A percentile compares a stretch with the other conserved stretches of the same genome.
Conservation (phyloP, 768 basidiomycete species). For the Termitomyces sp. region DNA sequence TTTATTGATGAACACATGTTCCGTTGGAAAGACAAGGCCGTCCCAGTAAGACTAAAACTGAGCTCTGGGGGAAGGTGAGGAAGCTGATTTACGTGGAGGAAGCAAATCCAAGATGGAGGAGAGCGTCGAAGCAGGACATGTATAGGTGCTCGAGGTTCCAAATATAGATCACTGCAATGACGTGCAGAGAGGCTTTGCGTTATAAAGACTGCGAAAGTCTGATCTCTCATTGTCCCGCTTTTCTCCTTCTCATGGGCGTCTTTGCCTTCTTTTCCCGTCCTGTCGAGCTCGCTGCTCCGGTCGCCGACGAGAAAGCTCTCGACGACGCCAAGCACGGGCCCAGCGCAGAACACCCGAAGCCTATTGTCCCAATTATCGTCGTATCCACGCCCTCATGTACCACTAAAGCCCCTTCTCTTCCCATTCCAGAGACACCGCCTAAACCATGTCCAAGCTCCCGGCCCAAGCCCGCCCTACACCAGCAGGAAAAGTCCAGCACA, state of each 20-base stretch:
- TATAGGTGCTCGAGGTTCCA: not conserved
- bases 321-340: not conserved
- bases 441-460: not conserved
- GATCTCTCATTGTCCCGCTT: not conserved
- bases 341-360: not conserved
- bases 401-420: slow-evolving; percentile 28
- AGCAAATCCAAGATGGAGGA: not conserved
- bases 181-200: not conserved
- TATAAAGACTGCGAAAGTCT: not conserved
- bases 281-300: slow-evolving; percentile 6
- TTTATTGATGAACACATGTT: slow-evolving; percentile 28
- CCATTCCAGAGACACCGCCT: not conserved
- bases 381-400: slow-evolving; percentile 17
- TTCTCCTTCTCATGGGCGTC: slow-evolving; percentile 18
- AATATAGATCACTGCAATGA: not conserved
- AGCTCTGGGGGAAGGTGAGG: not conserved
- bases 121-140: not conserved
- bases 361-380: slow-evolving; percentile 3
- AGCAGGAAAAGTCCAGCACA: slow-evolving; percentile 35
- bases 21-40: slow-evolving; percentile 52
- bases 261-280: slow-evolving; percentile 18
- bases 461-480: not conserved
- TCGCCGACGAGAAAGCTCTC: not conserved
- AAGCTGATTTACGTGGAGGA: too few species aligned
- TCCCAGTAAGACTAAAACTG: slow-evolving; percentile 48